Conservation (phyloP, 495 filamentous ascomycete species). For the Neurospora tetraspora region DNA sequence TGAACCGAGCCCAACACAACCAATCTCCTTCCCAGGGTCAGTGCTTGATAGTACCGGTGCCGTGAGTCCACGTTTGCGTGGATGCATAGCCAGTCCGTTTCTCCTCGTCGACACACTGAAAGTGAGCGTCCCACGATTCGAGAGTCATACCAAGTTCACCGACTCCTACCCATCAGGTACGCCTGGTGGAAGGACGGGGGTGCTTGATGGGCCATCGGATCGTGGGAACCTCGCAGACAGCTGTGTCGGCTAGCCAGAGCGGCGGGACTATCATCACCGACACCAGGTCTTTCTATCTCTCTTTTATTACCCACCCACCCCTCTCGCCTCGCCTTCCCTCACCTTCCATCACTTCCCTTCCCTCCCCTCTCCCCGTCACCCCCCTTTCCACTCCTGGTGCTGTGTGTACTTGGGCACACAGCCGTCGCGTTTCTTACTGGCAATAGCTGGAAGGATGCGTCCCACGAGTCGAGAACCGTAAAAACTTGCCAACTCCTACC, state of each 20-base stretch:
- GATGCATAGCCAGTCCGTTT: constrained; percentile 4
- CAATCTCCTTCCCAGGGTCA: constrained; percentile 1
- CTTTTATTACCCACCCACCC: not conserved
- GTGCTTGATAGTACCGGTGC: constrained; percentile 6
- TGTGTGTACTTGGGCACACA: not conserved
- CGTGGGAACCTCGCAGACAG: not conserved
- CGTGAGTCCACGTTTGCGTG: constrained; percentile 3
- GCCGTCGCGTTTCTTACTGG: not conserved
- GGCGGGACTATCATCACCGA: constrained; percentile 6
- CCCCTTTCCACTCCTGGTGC: not conserved
- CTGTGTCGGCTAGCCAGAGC: constrained; percentile 1
- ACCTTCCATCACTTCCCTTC: not conserved
- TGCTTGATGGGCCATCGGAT: not conserved
- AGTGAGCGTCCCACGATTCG: not conserved
- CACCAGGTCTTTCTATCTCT: not conserved
- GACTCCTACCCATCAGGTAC: constrained; percentile 1
- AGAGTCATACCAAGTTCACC: not conserved
- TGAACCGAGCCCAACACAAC: not conserved
- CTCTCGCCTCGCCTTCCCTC: not conserved
- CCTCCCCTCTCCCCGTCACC: not conserved
- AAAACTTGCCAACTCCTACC: constrained; percentile 5
- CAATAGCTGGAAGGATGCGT: constrained; percentile 1
- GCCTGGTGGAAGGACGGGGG: too few species aligned
- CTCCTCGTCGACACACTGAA: constrained; percentile 1
- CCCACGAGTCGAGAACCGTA: constrained; percentile 3